These are phyloP conservation scores for Medicago truncatula DNA, from an alignment of 306 rosid genomes.

Conservation along the genomic window DNA sequence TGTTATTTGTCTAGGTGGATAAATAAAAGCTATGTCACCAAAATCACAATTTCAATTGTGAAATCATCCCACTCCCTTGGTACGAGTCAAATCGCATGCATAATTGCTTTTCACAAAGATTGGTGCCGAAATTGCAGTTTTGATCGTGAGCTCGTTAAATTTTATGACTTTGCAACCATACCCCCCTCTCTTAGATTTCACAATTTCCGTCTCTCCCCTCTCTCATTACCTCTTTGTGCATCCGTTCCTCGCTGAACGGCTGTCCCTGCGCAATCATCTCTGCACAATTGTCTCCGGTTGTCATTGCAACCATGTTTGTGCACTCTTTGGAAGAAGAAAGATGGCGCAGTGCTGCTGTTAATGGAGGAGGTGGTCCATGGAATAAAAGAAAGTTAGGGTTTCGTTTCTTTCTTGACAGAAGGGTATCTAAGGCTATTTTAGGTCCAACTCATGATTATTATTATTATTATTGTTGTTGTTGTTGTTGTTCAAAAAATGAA, in stretches of 20 bases:
- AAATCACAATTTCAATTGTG: not conserved
- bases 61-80: not conserved
- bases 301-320: not conserved
- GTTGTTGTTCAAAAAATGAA: not conserved
- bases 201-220: not conserved
- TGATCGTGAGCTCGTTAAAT: too few species aligned
- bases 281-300: not conserved
- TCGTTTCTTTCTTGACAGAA: not conserved
- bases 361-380: not conserved
- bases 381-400: not conserved
- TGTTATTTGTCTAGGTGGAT: constrained; percentile 24
- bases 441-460: not conserved
- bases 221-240: not conserved
- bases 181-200: too few species aligned
- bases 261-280: not conserved
- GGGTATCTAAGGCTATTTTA: not conserved
- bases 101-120: not conserved
- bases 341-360: not conserved
- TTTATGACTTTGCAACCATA: too few species aligned
- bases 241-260: not conserved
- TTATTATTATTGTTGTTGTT: too few species aligned
- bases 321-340: not conserved
- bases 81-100: not conserved
- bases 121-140: not conserved
- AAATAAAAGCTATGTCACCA: not conserved